Base-by-base conservation (phyloP, 1,139 yeast species). In the Geotrichum fermentans region DNA sequence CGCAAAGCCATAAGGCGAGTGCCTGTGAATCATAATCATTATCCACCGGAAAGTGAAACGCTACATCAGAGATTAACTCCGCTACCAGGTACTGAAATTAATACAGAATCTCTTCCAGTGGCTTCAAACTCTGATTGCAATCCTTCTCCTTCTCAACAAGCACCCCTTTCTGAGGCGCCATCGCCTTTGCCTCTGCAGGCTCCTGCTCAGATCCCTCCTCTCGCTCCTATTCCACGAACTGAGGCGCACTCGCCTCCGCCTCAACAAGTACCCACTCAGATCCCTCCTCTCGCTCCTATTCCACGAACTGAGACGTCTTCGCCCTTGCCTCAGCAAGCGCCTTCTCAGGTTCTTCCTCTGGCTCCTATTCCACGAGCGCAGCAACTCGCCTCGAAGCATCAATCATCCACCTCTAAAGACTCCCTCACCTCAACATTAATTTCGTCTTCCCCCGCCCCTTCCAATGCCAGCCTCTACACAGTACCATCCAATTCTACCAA, bases 1-100 rank as follows among this genome's bases (percentile, higher is more conserved):
- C 40, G 51, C 14, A 48, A 48, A 22, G 48, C 51, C 6, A 18
- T 48, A 20, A 35, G 22, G 22, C 42, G 47, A 22, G 48, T 43
- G n/a, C 51, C 47, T 4, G 47, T 47, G 20, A 40, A 42, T 24
- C 41, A 20, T 34, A 17, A 22, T 21, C 20, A 29, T 5, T 35
- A 28, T 5, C 16, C n/a, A 10, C 13, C n/a, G 18, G 28, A 29
- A 18, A 32, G 10, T 14, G 36, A 18, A 3, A 29, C 4, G 16
- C 8, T n/a, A 21, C 42, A 32, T 5, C 42, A 37, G 30, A 11
- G 14, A 20, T 38, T 30, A n/a, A 44, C 47, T 17, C 38, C 41
- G 13, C 21, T 32, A 7, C 30, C 26, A 14, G 10, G 20, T 20
- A 2, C 42, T 16, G 35, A 11, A 16, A 16, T 16, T 26, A 14